Evolutionary conservation across 2,329 filamentous ascomycete genomes (phyloP), one percentile per base, ranked within the genome.

Genomic region (Elsinoe ampelina): DNA sequence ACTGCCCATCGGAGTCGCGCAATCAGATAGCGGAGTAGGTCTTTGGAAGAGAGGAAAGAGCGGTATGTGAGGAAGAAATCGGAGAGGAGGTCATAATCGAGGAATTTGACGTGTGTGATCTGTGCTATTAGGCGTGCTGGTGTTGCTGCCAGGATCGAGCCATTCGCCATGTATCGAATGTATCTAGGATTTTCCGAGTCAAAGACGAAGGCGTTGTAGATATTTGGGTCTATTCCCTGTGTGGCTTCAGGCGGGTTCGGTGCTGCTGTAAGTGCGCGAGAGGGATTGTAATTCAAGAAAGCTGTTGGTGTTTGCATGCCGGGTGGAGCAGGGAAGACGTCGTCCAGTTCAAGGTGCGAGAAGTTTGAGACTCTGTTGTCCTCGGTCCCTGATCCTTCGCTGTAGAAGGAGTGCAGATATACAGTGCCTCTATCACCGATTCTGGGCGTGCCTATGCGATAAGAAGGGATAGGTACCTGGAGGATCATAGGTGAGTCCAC

Each of bases 51-150:
- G 58, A 98, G 76, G 67, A 96, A 98, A 2, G 87, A 81, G 50
- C 93, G 87, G 67, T 89, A 98, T 0, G 93, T 97, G 19, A 98
- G 80, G 66, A 98, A 98, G 72, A 98, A 98, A 70, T 98, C 93
- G 1, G 93, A 97, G 3, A 98, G 82, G 4, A 98, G 79, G 66
- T 97, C 92, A 69, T 98, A 98, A 70, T 98, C 92, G 66, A 98
- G 82, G 68, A 97, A 96, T 51, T 84, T 90, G 13, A 93, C 89
- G 0, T 93, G 97, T 0, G 93, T 97, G 61, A 98, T 96, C 72
- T 98, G 91, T 11, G 92, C 91, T 51, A 98, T 88, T 36, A 98
- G 82, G 11, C 93, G 85, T 2, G 91, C 85, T 1, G 92, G 90
- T 0, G 90, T 96, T 12, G 93, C 93, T 34, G 93, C 93, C 30